Conservation (phyloP, 805 yeast species). For the Saturnispora diversa region DNA sequence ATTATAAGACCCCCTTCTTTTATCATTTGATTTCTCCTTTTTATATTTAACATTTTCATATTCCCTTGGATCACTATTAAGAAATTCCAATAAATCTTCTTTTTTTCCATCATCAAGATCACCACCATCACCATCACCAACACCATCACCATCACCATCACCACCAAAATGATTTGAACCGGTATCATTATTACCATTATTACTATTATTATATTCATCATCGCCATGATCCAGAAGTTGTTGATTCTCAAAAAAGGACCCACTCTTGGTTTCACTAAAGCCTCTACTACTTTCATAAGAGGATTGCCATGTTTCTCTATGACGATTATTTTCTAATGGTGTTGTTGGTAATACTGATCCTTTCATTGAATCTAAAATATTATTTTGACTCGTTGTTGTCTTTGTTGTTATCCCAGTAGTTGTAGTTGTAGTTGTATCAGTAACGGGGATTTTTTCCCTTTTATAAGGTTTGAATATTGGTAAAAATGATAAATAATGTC, state of each 20-base stretch:
- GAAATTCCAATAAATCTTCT: slow-evolving; percentile 11
- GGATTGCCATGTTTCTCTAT: slow-evolving; percentile 1
- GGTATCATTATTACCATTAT: too few species aligned
- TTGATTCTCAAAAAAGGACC: too few species aligned
- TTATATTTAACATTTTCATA: not conserved
- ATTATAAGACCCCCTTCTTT: not conserved
- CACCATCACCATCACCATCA: too few species aligned
- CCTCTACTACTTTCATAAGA: slow-evolving; percentile 1
- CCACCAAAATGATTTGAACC: too few species aligned
- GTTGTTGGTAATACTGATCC: too few species aligned
- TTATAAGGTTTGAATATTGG: slow-evolving; percentile 22
- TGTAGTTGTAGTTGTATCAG: slow-evolving; percentile 12
- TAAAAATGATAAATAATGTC: slow-evolving; percentile 21
- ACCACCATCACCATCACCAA: slow-evolving; percentile 1
- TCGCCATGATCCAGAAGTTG: too few species aligned
- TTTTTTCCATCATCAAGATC: slow-evolving; percentile 1
- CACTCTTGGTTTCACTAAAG: too few species aligned
- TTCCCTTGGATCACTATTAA: slow-evolving; percentile 8
- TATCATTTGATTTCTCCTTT: not conserved
- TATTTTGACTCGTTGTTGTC: too few species aligned
- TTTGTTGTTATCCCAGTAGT: not conserved
- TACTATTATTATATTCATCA: too few species aligned
- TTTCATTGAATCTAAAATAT: too few species aligned
- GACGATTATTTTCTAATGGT: too few species aligned
- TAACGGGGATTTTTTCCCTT: not conserved